Conservation (phyloP, 2,329 filamentous ascomycete species). For the Trichothecium roseum region DNA sequence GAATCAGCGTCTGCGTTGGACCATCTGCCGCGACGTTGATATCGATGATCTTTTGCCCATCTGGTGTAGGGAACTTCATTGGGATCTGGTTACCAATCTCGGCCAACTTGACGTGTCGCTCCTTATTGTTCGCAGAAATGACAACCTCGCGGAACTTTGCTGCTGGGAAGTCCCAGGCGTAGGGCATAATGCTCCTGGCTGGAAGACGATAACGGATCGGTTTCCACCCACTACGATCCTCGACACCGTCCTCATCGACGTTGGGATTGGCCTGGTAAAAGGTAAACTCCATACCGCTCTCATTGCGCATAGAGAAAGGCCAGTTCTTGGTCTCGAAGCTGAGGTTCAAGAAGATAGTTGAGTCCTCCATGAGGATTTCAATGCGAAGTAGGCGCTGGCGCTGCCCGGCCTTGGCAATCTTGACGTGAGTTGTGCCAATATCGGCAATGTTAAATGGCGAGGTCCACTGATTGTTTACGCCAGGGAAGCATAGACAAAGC, state of each 20-base stretch:
- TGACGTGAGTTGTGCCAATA: constrained; percentile 83
- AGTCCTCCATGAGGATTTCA: constrained; percentile 84
- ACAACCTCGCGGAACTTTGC: constrained; percentile 94
- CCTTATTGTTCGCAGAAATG: constrained; percentile 41
- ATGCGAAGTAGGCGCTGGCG: constrained; percentile 79
- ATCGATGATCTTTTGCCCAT: constrained; percentile 80
- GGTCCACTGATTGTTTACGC: constrained; percentile 94
- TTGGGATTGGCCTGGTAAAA: constrained; percentile 95
- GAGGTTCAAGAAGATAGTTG: constrained; percentile 87
- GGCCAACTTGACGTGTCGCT: constrained; percentile 85
- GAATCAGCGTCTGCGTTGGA: constrained; percentile 84
- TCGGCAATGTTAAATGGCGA: constrained; percentile 97
- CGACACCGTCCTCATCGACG: constrained; percentile 77
- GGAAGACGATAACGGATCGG: constrained; percentile 88
- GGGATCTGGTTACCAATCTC: constrained; percentile 95
- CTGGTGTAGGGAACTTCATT: constrained; percentile 69
- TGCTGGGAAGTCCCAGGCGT: constrained; percentile 97
- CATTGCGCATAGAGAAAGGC: constrained; percentile 98
- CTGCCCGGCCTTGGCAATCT: constrained; percentile 83
- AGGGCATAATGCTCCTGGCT: constrained; percentile 95
- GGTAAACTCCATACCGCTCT: constrained; percentile 91
- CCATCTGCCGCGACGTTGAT: constrained; percentile 94
- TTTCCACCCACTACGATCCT: constrained; percentile 80
- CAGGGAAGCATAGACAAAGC: constrained; percentile 83
- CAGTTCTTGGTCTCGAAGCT: constrained; percentile 88